These are phyloP conservation scores for Coemansia sp. DNA, from an alignment of 192 early-diverging fungal species.

Conservation along the genomic window DNA sequence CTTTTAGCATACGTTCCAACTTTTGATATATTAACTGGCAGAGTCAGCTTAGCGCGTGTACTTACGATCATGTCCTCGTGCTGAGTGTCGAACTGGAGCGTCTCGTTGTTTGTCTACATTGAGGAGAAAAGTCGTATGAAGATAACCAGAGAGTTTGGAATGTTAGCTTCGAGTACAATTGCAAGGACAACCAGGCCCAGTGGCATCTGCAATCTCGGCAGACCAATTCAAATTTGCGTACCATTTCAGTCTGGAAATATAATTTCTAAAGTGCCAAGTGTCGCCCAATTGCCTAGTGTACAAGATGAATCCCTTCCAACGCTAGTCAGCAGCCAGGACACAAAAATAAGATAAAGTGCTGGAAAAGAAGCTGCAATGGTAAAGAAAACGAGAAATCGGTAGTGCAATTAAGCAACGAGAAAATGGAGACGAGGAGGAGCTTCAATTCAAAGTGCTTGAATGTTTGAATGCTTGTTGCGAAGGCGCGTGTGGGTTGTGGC, in stretches of 20 bases:
- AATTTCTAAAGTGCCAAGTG: slow-evolving; percentile 63
- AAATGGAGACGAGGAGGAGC: not conserved
- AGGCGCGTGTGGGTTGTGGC: not conserved
- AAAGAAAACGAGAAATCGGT: not conserved
- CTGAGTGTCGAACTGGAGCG: slow-evolving; percentile 55
- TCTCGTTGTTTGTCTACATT: slow-evolving; percentile 40
- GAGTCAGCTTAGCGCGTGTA: slow-evolving; percentile 5
- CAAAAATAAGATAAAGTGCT: not conserved
- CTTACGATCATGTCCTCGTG: slow-evolving; percentile 57
- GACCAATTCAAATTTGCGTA: not conserved
- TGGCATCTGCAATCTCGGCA: not conserved
- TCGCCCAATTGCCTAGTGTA: not conserved
- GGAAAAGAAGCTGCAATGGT: not conserved
- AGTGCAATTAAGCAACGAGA: not conserved
- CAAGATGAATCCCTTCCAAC: slow-evolving; percentile 6
- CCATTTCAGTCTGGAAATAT: slow-evolving; percentile 40
- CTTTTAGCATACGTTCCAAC: not conserved
- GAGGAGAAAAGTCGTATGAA: slow-evolving; percentile 17
- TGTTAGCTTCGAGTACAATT: not conserved
- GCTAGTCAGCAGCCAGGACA: not conserved
- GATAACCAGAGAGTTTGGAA: not conserved
- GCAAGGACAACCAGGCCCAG: not conserved
- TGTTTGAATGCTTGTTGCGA: not conserved
- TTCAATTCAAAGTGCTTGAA: not conserved
- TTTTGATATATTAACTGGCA: not conserved